phyloP scores from a whole-genome alignment of 1,284 basidiomycete genomes.

The Coniferiporia sulphurascens region DNA sequence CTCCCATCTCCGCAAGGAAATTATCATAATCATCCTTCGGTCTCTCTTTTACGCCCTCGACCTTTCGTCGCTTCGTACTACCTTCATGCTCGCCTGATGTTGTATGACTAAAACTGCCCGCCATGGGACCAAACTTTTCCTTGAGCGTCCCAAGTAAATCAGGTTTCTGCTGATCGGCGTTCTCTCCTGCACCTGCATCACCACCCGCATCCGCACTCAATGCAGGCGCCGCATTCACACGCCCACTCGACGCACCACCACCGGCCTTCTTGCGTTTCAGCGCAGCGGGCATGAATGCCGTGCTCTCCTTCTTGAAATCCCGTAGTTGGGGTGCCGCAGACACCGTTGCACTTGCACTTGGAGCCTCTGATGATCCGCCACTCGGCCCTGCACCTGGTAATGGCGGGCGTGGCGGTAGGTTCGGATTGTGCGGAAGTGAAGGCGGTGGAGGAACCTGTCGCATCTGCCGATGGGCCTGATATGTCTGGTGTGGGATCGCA shows the following conservation, averaged over 20 bases:
- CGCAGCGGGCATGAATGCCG: conserved; percentile 76
- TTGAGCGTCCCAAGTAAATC: conserved; percentile 61
- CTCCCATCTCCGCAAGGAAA: conserved; percentile 70
- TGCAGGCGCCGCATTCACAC: conserved; percentile 61
- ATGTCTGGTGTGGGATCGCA: conserved; percentile 19
- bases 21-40: conserved; percentile 69
- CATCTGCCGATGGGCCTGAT: conserved; percentile 13
- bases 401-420: conserved; percentile 25
- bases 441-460: conserved; percentile 22
- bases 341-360: conserved; percentile 56
- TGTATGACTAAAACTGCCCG: conserved; percentile 22
- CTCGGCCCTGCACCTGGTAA: conserved; percentile 21
- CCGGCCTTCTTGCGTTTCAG: conserved; percentile 59
- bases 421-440: conserved; percentile 41
- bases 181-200: conserved; percentile 21
- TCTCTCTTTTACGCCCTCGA: conserved; percentile 26
- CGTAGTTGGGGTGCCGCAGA: conserved; percentile 81
- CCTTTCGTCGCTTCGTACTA: conserved; percentile 31
- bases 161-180: conserved; percentile 37
- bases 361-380: conserved; percentile 12
- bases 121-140: conserved; percentile 47
- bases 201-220: conserved; percentile 33
- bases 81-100: conserved; percentile 20
- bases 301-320: conserved; percentile 89
- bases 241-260: conserved; percentile 30